Evolutionary conservation across 257 asterid species (phyloP).

Genomic region (Solanum pimpinellifolium): DNA sequence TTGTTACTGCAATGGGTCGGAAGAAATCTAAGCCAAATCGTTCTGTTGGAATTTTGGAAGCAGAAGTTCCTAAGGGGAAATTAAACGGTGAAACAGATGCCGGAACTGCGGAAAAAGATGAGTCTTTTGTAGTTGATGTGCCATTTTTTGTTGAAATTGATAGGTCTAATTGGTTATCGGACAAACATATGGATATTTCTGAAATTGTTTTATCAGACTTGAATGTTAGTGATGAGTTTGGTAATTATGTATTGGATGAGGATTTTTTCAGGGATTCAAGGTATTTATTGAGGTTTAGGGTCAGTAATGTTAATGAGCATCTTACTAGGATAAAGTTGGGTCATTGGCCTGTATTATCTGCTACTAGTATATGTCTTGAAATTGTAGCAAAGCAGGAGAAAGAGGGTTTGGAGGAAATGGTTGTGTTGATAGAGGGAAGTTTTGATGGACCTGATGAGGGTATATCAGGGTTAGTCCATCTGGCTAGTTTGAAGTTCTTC

Average conservation of each 20-base stretch:
- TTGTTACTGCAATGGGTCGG: slow-evolving; percentile 55
- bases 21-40: slow-evolving; percentile 72
- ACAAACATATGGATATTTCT: slow-evolving; percentile 62
- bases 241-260: slow-evolving; percentile 29
- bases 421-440: slow-evolving; percentile 49
- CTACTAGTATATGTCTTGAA: slow-evolving; percentile 35
- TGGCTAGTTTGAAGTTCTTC: slow-evolving; percentile 71
- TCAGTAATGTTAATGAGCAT: slow-evolving; percentile 47
- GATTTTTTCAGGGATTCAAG: slow-evolving; percentile 37
- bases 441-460: slow-evolving; percentile 87
- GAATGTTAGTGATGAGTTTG: slow-evolving; percentile 38
- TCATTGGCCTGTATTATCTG: slow-evolving; percentile 81
- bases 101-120: slow-evolving; percentile 9
- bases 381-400: slow-evolving; percentile 28
- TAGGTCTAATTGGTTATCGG: slow-evolving; percentile 44
- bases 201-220: slow-evolving; percentile 62
- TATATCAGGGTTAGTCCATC: slow-evolving; percentile 72
- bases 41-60: slow-evolving; percentile 35
- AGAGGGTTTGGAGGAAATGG: slow-evolving; percentile 33
- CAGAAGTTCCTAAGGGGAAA: slow-evolving; percentile 17
- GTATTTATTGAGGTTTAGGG: slow-evolving; percentile 50
- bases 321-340: slow-evolving; percentile 70
- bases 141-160: slow-evolving; percentile 57
- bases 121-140: slow-evolving; percentile 9
- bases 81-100: slow-evolving; percentile 7